Evolutionary conservation across 345 rosid species (phyloP).

Genomic region (Excoecaria agallocha): DNA sequence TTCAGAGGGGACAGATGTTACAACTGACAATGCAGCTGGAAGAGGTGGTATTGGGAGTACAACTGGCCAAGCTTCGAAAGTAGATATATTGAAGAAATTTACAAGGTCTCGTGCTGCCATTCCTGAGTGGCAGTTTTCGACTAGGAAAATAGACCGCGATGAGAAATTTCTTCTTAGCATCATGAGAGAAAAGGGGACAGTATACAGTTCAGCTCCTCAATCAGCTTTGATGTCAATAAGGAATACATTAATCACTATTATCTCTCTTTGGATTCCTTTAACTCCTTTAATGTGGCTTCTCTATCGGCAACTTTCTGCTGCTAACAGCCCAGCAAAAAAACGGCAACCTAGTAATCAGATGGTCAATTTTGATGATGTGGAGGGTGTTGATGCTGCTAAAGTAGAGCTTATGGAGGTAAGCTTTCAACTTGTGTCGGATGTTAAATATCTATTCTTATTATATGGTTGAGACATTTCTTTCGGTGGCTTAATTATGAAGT

Average conservation of each 20-base stretch:
- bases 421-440: conserved; percentile 4
- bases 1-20: conserved; percentile 33
- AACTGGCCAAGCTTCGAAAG: conserved; percentile 11
- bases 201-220: conserved; percentile 88
- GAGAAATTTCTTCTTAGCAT: conserved; percentile 86
- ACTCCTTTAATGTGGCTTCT: conserved; percentile 96
- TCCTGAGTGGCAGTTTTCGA: conserved; percentile 72
- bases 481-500: background rate
- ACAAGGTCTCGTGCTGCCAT: conserved; percentile 36
- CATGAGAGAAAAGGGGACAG: conserved; percentile 86
- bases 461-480: conserved; percentile 7
- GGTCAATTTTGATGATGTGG: conserved; percentile 84
- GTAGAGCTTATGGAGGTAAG: conserved; percentile 87
- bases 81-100: conserved; percentile 33
- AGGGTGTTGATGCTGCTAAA: conserved; percentile 94
- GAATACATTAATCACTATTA: conserved; percentile 58
- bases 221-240: conserved; percentile 69
- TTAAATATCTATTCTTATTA: background rate
- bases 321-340: conserved; percentile 79
- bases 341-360: conserved; percentile 54
- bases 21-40: conserved; percentile 28
- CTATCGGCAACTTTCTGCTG: conserved; percentile 84
- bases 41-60: conserved; percentile 25
- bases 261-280: conserved; percentile 83
- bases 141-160: conserved; percentile 83